A percentile compares a stretch with the other conserved stretches of the same genome.
These are phyloP conservation scores for Stemphylium vesicarium DNA, from an alignment of 2,329 filamentous ascomycete genomes.

Conservation along the genomic window DNA sequence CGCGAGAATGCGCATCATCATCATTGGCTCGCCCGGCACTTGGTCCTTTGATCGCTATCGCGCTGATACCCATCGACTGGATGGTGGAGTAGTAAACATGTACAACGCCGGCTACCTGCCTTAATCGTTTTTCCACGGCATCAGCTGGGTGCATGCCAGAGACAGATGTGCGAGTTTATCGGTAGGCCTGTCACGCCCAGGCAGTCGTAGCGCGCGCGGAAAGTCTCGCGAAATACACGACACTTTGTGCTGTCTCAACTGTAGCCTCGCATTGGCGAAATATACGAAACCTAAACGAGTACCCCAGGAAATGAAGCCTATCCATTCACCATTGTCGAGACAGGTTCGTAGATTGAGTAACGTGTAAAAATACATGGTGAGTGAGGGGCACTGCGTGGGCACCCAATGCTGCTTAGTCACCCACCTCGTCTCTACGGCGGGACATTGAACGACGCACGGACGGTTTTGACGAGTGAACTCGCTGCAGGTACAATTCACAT, in stretches of 20 bases:
- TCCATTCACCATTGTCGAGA: too few relatives aligned
- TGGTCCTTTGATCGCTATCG: background rate
- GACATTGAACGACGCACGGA: slow-evolving; percentile 20
- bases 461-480: slow-evolving; percentile 25
- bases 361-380: background rate
- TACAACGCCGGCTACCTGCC: background rate
- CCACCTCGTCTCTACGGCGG: slow-evolving; percentile 9
- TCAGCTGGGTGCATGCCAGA: background rate
- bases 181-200: background rate
- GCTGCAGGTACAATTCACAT: slow-evolving; percentile 34
- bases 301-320: too few relatives aligned
- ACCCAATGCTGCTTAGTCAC: slow-evolving; percentile 16
- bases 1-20: background rate
- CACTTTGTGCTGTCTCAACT: background rate
- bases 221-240: background rate
- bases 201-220: background rate
- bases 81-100: background rate
- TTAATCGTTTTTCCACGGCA: background rate
- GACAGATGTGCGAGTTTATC: background rate
- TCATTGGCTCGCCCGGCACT: background rate
- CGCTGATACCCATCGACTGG: background rate
- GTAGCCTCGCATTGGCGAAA: background rate
- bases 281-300: background rate
- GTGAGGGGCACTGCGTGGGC: background rate
- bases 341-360: too few relatives aligned